Conservation (phyloP, 2,329 filamentous ascomycete species). For the Escovopsis sp. region DNA sequence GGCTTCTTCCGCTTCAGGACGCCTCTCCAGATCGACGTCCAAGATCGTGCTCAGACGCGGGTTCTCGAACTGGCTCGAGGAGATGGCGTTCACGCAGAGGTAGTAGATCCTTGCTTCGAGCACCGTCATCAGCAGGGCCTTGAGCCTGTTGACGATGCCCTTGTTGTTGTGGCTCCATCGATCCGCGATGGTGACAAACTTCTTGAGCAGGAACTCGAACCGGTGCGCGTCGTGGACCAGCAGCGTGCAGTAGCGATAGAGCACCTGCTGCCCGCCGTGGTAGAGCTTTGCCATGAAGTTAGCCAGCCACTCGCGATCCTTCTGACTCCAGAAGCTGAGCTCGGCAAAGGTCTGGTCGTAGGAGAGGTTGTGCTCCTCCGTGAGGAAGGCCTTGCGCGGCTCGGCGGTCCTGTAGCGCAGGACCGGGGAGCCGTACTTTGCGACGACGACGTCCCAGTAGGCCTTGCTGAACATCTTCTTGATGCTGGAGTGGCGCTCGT, state of each 20-base stretch:
- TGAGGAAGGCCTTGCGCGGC: constrained; percentile 9
- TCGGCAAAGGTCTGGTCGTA: neutral
- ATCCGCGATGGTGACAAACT: constrained; percentile 4
- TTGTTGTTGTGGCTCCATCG: constrained; percentile 2
- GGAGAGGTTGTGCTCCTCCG: neutral
- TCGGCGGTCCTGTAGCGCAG: constrained; percentile 7
- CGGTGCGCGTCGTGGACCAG: constrained; percentile 9
- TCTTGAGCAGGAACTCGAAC: constrained; percentile 7
- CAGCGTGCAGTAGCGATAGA: constrained; percentile 8
- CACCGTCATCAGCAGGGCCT: neutral
- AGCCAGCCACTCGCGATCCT: neutral
- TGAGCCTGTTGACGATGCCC: neutral
- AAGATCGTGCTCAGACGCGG: too few species aligned
- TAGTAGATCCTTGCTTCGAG: neutral
- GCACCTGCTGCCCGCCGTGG: neutral
- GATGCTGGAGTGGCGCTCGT: constrained; percentile 6
- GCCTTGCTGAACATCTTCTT: constrained; percentile 10
- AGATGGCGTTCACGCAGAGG: neutral
- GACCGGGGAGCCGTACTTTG: constrained; percentile 12
- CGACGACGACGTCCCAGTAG: constrained; percentile 14
- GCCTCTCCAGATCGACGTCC: too few species aligned
- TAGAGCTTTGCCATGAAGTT: neutral
- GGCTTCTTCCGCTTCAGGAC: too few species aligned
- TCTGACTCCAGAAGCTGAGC: neutral
- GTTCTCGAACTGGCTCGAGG: neutral